Base-by-base conservation (phyloP, 2,329 filamentous ascomycete genomes). In the Fusarium setosum region DNA sequence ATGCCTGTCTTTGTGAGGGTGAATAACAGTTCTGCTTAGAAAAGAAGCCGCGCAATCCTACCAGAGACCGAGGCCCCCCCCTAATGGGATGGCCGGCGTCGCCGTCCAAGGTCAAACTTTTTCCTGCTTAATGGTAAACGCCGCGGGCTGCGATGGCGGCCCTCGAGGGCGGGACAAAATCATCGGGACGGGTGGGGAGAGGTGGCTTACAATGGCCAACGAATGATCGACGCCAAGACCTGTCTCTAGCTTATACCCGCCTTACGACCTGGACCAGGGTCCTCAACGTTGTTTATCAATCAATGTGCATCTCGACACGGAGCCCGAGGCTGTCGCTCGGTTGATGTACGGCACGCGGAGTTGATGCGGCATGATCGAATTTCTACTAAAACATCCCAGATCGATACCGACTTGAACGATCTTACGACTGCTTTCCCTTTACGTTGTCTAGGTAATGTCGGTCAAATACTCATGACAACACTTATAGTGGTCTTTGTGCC, bases 301-400 rank as follows among this genome's bases (percentile, higher is more conserved):
- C 63, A 41, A 26, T 10, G n/a, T 45, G 50, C 50, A 37, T 53
- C 26, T 47, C 26, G 12, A 9, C 12, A 8, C 9, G 9, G 26
- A 29, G 26, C 26, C 26, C 9, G 26, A 29, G 9, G 26, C 26
- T 29, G 26, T 8, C 12, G 12, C 12, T 29, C n/a, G n/a, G n/a
- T n/a, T 29, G 26, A 8, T 29, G 26, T 29, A 12, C 12, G 26
- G 26, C 26, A 29, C 26, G 26, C 12, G 26, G 26, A 88, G 2
- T 90, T 95, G 61, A 99, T 29, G 26, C 12, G 9, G 26, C 12
- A 29, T 29, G 12, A 8, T 12, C 9, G 26, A 8, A 29, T 29
- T 29, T 29, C 26, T 29, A 29, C 26, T 12, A 29, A n/a, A n/a
- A n/a, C n/a, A n/a, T n/a, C n/a, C n/a, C n/a, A n/a, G n/a, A n/a